These are phyloP conservation scores for Epichloe typhina DNA, from an alignment of 2,329 filamentous ascomycete species.

Conservation along the genomic window DNA sequence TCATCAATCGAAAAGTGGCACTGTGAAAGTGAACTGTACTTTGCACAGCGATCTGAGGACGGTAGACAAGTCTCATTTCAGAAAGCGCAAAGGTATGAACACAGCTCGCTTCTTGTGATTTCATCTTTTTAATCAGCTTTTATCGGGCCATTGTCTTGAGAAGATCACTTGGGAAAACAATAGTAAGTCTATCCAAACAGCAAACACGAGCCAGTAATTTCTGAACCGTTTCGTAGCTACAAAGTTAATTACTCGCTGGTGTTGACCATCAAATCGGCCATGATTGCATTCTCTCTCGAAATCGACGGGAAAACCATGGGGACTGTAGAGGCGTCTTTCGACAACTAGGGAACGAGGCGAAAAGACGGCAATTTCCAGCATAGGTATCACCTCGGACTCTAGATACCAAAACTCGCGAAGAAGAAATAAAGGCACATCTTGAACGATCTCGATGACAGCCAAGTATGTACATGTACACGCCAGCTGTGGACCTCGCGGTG, in stretches of 20 bases:
- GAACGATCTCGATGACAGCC: background rate
- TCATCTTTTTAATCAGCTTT: too few relatives aligned
- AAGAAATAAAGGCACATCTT: too few relatives aligned
- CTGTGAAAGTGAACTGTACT: background rate
- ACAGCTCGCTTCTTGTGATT: too few relatives aligned
- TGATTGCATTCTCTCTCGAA: slow-evolving; percentile 3
- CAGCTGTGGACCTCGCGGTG: background rate
- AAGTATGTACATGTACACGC: background rate
- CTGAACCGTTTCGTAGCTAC: background rate
- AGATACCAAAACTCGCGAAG: too few relatives aligned
- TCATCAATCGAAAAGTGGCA: background rate
- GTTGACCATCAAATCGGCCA: background rate
- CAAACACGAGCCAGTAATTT: too few relatives aligned
- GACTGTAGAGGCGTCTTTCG: background rate
- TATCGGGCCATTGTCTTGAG: too few relatives aligned
- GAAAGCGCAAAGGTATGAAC: too few relatives aligned
- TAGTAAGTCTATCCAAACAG: too few relatives aligned
- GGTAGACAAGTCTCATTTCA: background rate
- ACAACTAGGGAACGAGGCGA: too few relatives aligned
- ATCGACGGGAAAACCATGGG: slow-evolving; percentile 1
- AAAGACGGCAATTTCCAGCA: too few relatives aligned
- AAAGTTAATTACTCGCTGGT: background rate
- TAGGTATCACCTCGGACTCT: too few relatives aligned
- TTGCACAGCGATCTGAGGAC: background rate
- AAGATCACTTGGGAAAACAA: too few relatives aligned